Evolutionary conservation across 345 rosid species (phyloP), one percentile per base, ranked within the genome.

Genomic region (Cardamine resedifolia): DNA sequence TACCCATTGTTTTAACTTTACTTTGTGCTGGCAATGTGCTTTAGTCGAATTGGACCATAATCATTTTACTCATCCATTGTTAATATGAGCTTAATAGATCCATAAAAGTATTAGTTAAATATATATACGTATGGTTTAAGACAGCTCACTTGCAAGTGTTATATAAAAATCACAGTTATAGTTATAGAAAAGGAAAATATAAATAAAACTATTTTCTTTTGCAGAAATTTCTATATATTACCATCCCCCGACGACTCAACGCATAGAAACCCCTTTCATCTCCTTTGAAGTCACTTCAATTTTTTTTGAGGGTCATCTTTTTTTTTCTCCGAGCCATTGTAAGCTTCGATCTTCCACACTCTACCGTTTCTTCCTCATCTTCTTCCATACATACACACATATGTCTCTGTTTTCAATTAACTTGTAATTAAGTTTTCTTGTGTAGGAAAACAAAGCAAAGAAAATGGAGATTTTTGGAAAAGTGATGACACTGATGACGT

Each of bases 401-500:
- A 11, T 58, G 10, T 53, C 2, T 66, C 10, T 20, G 28, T 38
- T 48, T 34, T 10, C 50, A 21, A 16, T 31, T 8, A 28, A 21
- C 56, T 68, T 8, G 51, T 30, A 3, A 24, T 47, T 24, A 24
- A 38, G 15, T 49, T 67, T 31, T 60, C 30, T 28, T 67, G 4
- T 41, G 63, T 59, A 61, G 68, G 34, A 33, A 8, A 53, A 30
- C 33, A 48, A 74, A 38, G 57, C 33, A 24, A 36, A 53, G n/a
- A 20, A 72, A 26, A 76, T 76, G 79, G 76, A 64, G 71, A 21
- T n/a, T 28, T 28, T 55, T n/a, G 53, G 71, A 21, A 57, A n/a
- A 63, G 7, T 76, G 62, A 33, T 67, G 66, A 26, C 51, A 67
- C 26, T 64, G 68, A 50, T 74, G 26, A 4, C n/a, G n/a, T n/a